Evolutionary conservation across 2,329 filamentous ascomycete species (phyloP).

Genomic region (Ophiostoma montium): DNA sequence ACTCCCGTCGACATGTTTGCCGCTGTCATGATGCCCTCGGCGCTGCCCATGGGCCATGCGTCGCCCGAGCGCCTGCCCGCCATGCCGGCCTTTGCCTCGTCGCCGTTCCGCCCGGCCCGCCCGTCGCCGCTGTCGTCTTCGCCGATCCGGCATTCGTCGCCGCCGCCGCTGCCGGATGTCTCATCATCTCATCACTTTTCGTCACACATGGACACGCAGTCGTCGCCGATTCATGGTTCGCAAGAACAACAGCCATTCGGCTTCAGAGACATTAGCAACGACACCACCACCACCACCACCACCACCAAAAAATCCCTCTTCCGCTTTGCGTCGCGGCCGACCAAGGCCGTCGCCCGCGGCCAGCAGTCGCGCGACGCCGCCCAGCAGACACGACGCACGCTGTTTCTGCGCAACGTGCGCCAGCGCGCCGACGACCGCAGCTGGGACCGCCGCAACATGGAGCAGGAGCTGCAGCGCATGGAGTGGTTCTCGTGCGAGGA

Average conservation of each 20-base stretch:
- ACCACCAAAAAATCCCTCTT: conserved; percentile 15
- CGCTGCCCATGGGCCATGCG: conserved; percentile 15
- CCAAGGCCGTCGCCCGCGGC: conserved; percentile 46
- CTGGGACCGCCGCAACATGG: conserved; percentile 47
- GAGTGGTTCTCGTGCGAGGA: conserved; percentile 28
- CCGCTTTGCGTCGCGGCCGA: conserved; percentile 38
- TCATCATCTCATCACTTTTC: no score
- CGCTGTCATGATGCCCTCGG: conserved; percentile 6
- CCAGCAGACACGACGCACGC: conserved; percentile 47
- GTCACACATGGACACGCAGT: conserved; percentile 25
- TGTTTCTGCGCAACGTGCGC: conserved; percentile 56
- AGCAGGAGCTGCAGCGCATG: conserved; percentile 36
- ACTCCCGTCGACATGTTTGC: conserved; percentile 9
- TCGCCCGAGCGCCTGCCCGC: conserved; percentile 25
- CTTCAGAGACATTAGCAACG: neutral
- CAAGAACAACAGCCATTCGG: neutral
- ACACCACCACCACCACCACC: neutral
- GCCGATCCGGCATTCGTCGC: no score
- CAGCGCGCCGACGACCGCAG: conserved; percentile 44
- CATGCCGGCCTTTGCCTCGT: conserved; percentile 23
- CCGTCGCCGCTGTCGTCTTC: conserved; percentile 41
- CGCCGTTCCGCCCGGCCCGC: conserved; percentile 29
- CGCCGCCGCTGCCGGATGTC: no score
- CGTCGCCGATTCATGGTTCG: conserved; percentile 23
- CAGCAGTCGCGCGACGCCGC: conserved; percentile 45